Percentiles rank a stretch among this genome's conserved stretches.
phyloP scores from a whole-genome alignment of 306 rosid species.

The Acmispon strigosus region DNA sequence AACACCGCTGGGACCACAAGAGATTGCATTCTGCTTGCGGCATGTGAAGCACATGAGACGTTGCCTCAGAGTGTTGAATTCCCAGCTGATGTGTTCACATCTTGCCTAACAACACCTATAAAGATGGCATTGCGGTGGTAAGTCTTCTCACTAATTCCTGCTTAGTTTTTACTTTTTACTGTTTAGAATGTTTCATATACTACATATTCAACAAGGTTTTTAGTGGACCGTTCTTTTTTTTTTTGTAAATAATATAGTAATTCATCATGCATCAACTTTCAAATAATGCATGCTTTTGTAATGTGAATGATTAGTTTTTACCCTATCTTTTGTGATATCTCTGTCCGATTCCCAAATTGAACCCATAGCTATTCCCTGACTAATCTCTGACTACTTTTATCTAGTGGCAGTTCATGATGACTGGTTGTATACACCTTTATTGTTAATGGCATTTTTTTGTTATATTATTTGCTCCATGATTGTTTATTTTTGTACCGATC shows the following conservation, averaged over 20 bases:
- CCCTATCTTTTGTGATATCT: not conserved
- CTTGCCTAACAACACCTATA: constrained; percentile 97
- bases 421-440: not conserved
- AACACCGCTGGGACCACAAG: constrained; percentile 66
- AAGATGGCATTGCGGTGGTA: constrained; percentile 99
- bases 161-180: not conserved
- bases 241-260: not conserved
- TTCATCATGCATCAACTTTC: not conserved
- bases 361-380: not conserved
- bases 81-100: constrained; percentile 96
- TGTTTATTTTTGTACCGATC: not conserved
- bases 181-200: not conserved
- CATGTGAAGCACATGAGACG: constrained; percentile 96
- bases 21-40: constrained; percentile 97
- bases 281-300: not conserved
- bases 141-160: constrained; percentile 25
- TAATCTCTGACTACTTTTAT: not conserved
- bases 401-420: constrained; percentile 3
- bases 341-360: not conserved
- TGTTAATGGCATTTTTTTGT: not conserved
- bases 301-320: not conserved
- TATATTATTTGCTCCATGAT: not conserved
- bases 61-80: constrained; percentile 98
- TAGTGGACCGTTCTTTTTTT: not conserved
- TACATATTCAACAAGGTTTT: not conserved